Evolutionary conservation across 495 filamentous ascomycete species (phyloP), one percentile per base, ranked within the genome.

Genomic region (Rhizodiscina lignyota): DNA sequence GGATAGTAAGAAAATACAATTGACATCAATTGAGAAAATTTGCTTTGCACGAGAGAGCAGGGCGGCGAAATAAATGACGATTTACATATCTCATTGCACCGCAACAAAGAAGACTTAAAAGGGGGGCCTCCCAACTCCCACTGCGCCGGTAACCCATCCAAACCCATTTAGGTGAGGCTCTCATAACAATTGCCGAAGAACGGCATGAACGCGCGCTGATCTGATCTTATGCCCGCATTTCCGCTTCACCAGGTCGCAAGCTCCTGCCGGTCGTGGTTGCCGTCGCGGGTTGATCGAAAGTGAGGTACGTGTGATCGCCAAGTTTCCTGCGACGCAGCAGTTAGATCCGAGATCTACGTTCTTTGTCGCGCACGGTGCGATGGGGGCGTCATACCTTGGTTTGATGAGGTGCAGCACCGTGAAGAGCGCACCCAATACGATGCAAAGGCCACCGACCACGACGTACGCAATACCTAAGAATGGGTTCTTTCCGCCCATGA

Each of bases 381-480:
- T 20, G 38, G 17, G 11, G 13, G 24, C 13, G 13, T 27, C 64
- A 43, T 68, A 83, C 79, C 79, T 74, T 26, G 85, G 89, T 50
- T 80, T 87, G 52, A 96, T 71, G 40, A 94, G 63, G 59, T 94
- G 84, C 6, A 83, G 83, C 39, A 81, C 62, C 10, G 86, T 85
- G 58, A 99, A 99, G 34, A 94, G 47, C 12, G 75, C 65, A 15
- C 87, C 87, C 6, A 99, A 68, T 15, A 93, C 54, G 35, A 96
- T 70, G 58, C 91, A 99, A 41, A 94, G 68, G 30, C 87, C 89
- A 29, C 83, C 86, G 16, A 99, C 83, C 26, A 93, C 82, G 20
- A 96, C 63, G 59, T 94, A 99, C 29, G 86, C 83, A 48, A 96
- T 96, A 34, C 89, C 89, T 36, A 94, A 73, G 63, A 93, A 94